phyloP scores from a whole-genome alignment of 2,329 filamentous ascomycete genomes.

The Penicillium oxalicum region DNA sequence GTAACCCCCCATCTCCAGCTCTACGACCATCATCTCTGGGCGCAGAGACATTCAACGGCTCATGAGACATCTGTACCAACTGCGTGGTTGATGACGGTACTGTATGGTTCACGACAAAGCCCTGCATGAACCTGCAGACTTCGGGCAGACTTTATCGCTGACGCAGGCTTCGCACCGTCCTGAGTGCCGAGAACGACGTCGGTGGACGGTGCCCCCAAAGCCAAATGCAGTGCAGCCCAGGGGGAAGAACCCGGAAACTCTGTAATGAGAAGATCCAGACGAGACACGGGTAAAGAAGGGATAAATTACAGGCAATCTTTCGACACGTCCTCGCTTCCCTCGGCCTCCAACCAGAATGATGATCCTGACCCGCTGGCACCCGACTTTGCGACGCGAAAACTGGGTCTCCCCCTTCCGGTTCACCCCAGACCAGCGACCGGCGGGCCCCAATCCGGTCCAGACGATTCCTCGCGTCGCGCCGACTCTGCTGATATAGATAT shows the following conservation, averaged over 20 bases:
- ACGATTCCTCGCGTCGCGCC: background rate
- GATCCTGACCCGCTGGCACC: conserved; percentile 19
- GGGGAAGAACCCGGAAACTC: too few relatives aligned
- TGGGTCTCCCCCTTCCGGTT: conserved; percentile 12
- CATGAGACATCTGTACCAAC: too few relatives aligned
- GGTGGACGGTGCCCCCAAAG: background rate
- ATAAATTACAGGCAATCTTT: conserved; percentile 7
- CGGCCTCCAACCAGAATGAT: conserved; percentile 17
- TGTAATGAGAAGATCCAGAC: background rate
- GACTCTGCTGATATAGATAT: background rate
- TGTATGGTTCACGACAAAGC: background rate
- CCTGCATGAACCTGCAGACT: conserved; percentile 2
- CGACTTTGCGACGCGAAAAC: conserved; percentile 10
- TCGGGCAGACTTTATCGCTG: conserved; percentile 1
- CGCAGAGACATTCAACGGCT: too few relatives aligned
- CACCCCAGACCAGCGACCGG: conserved; percentile 12
- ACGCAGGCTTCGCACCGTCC: background rate
- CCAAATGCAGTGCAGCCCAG: too few relatives aligned
- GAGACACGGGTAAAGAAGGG: background rate
- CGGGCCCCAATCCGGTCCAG: conserved; percentile 1
- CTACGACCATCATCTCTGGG: too few relatives aligned
- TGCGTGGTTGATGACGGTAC: too few relatives aligned
- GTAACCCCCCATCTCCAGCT: too few relatives aligned
- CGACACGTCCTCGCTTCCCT: conserved; percentile 16
- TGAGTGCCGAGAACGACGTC: background rate